Base-by-base conservation (phyloP, 169 alveolate species). In the Eimeria maxima region DNA sequence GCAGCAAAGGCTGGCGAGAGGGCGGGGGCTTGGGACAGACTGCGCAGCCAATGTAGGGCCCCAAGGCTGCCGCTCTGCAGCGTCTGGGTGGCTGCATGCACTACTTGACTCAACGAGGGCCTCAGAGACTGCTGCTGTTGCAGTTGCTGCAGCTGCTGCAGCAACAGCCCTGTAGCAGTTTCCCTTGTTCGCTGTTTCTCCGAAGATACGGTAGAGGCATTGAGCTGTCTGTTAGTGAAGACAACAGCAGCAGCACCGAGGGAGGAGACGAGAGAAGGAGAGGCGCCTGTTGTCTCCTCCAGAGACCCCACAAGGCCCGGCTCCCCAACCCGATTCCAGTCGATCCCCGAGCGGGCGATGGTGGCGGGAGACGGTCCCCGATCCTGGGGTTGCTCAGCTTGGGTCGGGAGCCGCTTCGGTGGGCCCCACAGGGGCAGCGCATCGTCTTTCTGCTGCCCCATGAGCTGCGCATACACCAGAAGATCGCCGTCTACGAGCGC, bases 351-450 rank as follows among this genome's bases (percentile, higher is more conserved):
- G 24, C 1, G 27, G 53, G 83, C 4, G 24, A 42, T 53, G 27
- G 53, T 8, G 55, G 5, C 27, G 0, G 55, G 27, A 14, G 83
- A 33, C 53, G 83, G 4, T 38, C 83, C 83, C 83, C 8, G 55
- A 11, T 16, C 16, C 24, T 7, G 33, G 8, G 74, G 74, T 1
- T 7, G 74, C 18, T 3, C 6, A 0, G 33, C n/a, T 33, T 65
- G 74, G 74, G 74, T 33, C 4, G 42, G 80, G 80, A 45, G 80
- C 27, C 80, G 47, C 42, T 45, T 16, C 80, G 4, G 42, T 7
- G 80, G 80, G 47, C 83, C 83, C 83, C 83, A 80, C 18, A 80
- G 33, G 47, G 89, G 89, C 65, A 80, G 44, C 8, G 71, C 89
- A 47, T 20, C 44, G 89, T 45, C 89, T 20, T 5, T 24, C 67